phyloP scores from a whole-genome alignment of 148 eudicot genomes.

The Arbutus unedo region DNA sequence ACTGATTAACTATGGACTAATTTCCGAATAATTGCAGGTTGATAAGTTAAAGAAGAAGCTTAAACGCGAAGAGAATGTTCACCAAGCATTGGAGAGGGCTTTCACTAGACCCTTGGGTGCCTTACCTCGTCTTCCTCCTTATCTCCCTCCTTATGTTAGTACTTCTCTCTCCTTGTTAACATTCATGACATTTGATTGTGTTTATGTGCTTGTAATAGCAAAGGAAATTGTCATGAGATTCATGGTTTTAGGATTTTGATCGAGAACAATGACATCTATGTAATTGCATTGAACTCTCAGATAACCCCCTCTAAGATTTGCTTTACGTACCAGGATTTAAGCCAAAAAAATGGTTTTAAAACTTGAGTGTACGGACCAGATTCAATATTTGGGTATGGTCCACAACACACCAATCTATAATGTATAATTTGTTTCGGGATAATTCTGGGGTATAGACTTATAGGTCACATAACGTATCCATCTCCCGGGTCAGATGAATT shows the following conservation, averaged over 20 bases:
- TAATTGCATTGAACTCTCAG: background rate
- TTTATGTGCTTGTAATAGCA: background rate
- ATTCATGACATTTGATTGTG: background rate
- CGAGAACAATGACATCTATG: background rate
- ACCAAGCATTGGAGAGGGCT: conserved; percentile 75
- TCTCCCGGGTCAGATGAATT: background rate
- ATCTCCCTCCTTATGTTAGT: conserved; percentile 74
- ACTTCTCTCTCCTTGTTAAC: background rate
- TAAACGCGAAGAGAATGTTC: conserved; percentile 76
- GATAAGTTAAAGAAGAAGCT: conserved; percentile 78
- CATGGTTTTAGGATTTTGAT: background rate
- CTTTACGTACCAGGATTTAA: background rate
- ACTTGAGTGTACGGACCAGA: background rate
- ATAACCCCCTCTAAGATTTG: background rate
- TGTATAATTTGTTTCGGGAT: background rate
- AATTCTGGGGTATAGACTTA: background rate
- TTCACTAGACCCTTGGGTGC: conserved; percentile 71
- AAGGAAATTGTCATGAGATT: background rate
- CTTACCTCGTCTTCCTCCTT: conserved; percentile 80
- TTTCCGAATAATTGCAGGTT: conserved; percentile 42
- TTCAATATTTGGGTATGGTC: background rate
- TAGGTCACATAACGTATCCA: background rate
- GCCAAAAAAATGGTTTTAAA: background rate
- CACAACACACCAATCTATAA: background rate
- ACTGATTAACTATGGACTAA: background rate